These are phyloP conservation scores for Botrytis paeoniae DNA, from an alignment of 2,329 filamentous ascomycete species.

Conservation along the genomic window DNA sequence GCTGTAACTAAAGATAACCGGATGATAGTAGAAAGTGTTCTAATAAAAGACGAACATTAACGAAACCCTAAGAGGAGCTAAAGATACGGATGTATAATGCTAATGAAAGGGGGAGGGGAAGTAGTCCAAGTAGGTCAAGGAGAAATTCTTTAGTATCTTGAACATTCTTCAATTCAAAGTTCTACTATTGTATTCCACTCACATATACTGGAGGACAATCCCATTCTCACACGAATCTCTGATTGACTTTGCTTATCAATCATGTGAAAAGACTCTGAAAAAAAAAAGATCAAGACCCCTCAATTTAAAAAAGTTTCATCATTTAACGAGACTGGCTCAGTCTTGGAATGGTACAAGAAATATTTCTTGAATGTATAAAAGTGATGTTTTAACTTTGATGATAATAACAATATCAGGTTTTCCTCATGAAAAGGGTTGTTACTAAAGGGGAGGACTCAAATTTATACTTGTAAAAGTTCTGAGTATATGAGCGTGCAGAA, in stretches of 20 bases:
- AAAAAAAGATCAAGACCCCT: no score
- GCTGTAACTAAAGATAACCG: no score
- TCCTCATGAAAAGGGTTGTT: not conserved
- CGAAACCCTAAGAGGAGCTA: not conserved
- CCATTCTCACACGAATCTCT: not conserved
- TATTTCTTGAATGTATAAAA: not conserved
- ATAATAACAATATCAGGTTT: not conserved
- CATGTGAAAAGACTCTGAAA: not conserved
- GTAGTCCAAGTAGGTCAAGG: not conserved
- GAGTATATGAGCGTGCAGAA: not conserved
- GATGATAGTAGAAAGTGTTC: no score
- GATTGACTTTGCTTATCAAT: not conserved
- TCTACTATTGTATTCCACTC: not conserved
- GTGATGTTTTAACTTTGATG: not conserved
- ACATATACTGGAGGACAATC: not conserved
- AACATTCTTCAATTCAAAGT: not conserved
- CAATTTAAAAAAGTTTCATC: not conserved
- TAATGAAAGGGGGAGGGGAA: not conserved
- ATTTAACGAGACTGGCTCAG: not conserved
- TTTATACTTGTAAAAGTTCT: accelerated
- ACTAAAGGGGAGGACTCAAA: not conserved
- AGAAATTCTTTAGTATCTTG: not conserved
- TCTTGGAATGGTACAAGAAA: not conserved
- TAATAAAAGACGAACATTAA: not conserved
- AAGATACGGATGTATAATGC: no score